Evolutionary conservation across 495 filamentous ascomycete genomes (phyloP).

Genomic region (Daldinia grandis): DNA sequence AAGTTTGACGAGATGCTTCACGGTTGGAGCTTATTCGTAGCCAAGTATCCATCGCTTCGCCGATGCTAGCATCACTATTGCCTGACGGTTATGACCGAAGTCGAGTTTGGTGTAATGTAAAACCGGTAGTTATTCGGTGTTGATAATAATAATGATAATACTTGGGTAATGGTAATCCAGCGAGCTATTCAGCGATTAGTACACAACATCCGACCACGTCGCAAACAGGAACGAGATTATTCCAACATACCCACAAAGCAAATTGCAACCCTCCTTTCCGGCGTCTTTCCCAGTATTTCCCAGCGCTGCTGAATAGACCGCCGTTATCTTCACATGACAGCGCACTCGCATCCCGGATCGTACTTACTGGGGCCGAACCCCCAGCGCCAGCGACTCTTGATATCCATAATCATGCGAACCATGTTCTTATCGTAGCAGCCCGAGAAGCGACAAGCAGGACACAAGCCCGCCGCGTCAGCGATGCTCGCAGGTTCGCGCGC

Average conservation of each 20-base stretch:
- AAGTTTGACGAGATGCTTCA: background rate
- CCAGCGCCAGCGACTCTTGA: constrained; percentile 46
- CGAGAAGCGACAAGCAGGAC: constrained; percentile 36
- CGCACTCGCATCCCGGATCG: constrained; percentile 51
- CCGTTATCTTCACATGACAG: constrained; percentile 51
- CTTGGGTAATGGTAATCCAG: background rate
- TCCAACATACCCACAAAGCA: background rate
- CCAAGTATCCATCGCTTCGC: background rate
- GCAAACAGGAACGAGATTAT: background rate
- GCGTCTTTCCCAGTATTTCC: too few relatives aligned
- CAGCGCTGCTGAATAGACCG: too few relatives aligned
- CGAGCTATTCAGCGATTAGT: background rate
- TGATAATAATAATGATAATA: background rate
- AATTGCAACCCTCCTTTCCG: background rate
- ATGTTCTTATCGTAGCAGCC: constrained; percentile 50
- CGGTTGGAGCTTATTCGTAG: background rate
- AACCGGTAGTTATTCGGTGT: background rate
- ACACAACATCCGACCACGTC: background rate
- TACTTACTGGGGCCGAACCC: constrained; percentile 48
- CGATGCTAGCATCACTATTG: background rate
- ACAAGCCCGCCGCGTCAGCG: constrained; percentile 24
- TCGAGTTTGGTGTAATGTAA: background rate
- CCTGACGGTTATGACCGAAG: background rate
- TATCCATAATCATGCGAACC: constrained; percentile 46
- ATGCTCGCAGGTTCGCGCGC: constrained; percentile 35